Evolutionary conservation across 2,329 filamentous ascomycete species (phyloP), one percentile per base, ranked within the genome.

Genomic region (Cladosporium sp.): DNA sequence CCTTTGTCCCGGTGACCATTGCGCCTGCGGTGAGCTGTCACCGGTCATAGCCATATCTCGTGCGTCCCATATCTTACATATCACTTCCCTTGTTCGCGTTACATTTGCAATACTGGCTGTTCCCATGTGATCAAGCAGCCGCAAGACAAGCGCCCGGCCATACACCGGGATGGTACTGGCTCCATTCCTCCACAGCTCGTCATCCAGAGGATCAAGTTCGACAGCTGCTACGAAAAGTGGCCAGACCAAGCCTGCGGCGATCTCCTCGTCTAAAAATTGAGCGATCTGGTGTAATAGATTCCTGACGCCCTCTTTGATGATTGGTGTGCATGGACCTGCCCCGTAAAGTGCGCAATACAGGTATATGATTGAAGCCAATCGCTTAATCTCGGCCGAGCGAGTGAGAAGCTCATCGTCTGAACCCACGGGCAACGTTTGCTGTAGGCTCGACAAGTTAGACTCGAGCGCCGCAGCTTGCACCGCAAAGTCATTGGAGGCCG

Each of bases 41-140:
- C 53, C 13, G 14, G 42, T 37, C 59, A 61, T 5, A 55, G 58
- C 63, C 32, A 64, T 56, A 46, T 77, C 74, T 18, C 75, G 66
- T 41, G 69, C 68, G 52, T 71, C 69, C 75, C 75, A 77, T 9
- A 77, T 68, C 42, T 73, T 75, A 9, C 70, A 66, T 48, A 77
- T 74, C 3, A 77, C 75, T 0, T 71, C 69, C 9, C 72, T 64
- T 7, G 73, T 76, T 16, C 72, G 68, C 9, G 70, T 66, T 6
- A 77, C 67, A 43, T 77, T 77, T 0, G 76, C 62, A 1, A 72
- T 74, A 28, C 48, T 50, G 0, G 66, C 70, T 18, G 70, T 66
- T 0, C 68, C 63, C 66, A 77, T 71, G 1, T 65, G 64, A 3
- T 70, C 64, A n/a, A 75, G 56, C 9, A 70, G 66, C 19, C 67